A percentile compares a stretch with the other conserved stretches of the same genome.
phyloP scores from a whole-genome alignment of 805 yeast species.

The Schizosaccharomyces cryophilus region DNA sequence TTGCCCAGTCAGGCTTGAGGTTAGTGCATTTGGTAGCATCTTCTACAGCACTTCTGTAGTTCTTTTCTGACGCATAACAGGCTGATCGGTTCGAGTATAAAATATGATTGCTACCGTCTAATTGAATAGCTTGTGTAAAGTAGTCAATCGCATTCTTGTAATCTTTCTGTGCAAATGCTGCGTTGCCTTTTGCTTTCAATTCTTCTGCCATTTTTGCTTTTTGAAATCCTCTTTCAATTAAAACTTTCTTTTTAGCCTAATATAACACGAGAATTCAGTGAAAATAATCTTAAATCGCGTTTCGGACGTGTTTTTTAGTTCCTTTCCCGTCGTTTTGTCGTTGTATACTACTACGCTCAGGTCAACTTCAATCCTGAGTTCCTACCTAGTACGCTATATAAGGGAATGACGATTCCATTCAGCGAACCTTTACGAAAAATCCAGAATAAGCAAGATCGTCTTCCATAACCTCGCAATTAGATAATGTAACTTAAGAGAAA shows the following conservation, averaged over 20 bases:
- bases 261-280: no score
- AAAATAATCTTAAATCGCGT: no score
- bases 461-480: not conserved
- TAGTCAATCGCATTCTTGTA: slow-evolving; percentile 53
- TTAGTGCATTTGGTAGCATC: slow-evolving; percentile 71
- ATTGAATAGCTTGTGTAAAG: slow-evolving; percentile 72
- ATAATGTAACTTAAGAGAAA: not conserved
- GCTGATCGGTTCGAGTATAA: slow-evolving; percentile 87
- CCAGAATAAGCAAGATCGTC: not conserved
- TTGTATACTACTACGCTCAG: no score
- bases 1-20: slow-evolving; percentile 75
- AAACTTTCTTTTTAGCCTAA: no score
- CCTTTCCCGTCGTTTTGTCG: no score
- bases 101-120: slow-evolving; percentile 60
- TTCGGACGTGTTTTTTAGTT: no score
- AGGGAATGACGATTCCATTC: not conserved
- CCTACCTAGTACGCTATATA: not conserved
- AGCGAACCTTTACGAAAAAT: not conserved
- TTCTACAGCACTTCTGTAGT: slow-evolving; percentile 46
- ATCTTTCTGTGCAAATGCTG: slow-evolving; percentile 72
- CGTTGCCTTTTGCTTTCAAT: slow-evolving; percentile 72
- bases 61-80: slow-evolving; percentile 52
- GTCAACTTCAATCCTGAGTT: no score
- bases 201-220: not conserved
- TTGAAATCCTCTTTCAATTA: no score